A percentile compares a stretch with the other conserved stretches of the same genome.
Conservation (phyloP, 768 basidiomycete species). For the Kwoniella sp. region DNA sequence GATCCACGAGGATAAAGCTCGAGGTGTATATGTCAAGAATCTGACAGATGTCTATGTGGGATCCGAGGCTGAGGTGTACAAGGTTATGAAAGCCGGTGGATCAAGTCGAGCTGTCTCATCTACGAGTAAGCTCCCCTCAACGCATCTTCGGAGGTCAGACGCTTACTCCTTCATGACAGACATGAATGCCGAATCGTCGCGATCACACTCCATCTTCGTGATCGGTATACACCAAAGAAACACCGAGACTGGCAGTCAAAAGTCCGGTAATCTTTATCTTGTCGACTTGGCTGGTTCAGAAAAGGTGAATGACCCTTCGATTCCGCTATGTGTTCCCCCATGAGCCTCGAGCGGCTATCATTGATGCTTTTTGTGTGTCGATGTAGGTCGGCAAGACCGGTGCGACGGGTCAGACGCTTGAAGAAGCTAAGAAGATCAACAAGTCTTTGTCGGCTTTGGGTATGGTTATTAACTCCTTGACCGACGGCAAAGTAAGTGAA, state of each 20-base stretch:
- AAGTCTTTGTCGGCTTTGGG: slow-evolving; percentile 95
- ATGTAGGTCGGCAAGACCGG: slow-evolving; percentile 87
- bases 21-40: slow-evolving; percentile 97
- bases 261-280: slow-evolving; percentile 94
- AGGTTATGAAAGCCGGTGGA: slow-evolving; percentile 97
- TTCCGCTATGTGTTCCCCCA: not conserved
- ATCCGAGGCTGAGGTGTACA: slow-evolving; percentile 92
- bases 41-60: slow-evolving; percentile 98
- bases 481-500: slow-evolving; percentile 86
- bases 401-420: slow-evolving; percentile 95
- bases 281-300: slow-evolving; percentile 98
- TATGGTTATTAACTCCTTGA: slow-evolving; percentile 99
- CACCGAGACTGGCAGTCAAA: slow-evolving; percentile 91
- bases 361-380: slow-evolving; percentile 6
- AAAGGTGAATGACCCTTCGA: slow-evolving; percentile 62
- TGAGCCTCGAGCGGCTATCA: slow-evolving; percentile 1
- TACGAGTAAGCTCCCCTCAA: slow-evolving; percentile 68
- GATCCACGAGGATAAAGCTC: slow-evolving; percentile 95
- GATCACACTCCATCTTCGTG: slow-evolving; percentile 98
- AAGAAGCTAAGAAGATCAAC: slow-evolving; percentile 99
- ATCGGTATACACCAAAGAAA: slow-evolving; percentile 97
- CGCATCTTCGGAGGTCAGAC: too few relatives aligned
- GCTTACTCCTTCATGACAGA: slow-evolving; percentile 61
- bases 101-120: slow-evolving; percentile 86
- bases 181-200: slow-evolving; percentile 99